Evolutionary conservation across 192 early-diverging fungal genomes (phyloP).

Genomic region (Coemansia sp.): DNA sequence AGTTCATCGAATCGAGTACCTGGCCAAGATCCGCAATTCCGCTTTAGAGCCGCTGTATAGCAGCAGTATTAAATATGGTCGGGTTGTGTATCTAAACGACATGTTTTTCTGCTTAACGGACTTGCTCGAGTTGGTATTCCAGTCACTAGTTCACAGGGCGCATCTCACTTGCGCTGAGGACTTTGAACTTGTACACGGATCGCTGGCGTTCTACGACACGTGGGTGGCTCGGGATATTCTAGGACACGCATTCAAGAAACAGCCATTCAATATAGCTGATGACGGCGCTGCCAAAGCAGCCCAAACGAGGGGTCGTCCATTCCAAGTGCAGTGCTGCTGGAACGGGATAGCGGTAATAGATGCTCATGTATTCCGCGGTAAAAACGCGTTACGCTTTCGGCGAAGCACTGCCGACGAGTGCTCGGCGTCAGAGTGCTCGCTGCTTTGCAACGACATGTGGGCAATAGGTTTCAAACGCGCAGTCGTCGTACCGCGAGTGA

Average conservation of each 20-base stretch:
- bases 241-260: constrained; percentile 43
- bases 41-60: constrained; percentile 48
- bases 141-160: constrained; percentile 44
- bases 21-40: constrained; percentile 53
- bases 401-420: constrained; percentile 41
- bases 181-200: constrained; percentile 37
- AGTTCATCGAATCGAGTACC: constrained; percentile 52
- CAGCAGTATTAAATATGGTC: constrained; percentile 13
- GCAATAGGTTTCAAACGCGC: constrained; percentile 29
- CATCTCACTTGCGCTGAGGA: constrained; percentile 59
- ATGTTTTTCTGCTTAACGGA: constrained; percentile 55
- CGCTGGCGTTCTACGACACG: constrained; percentile 51
- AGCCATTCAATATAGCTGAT: constrained; percentile 39
- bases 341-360: constrained; percentile 54
- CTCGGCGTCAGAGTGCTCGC: constrained; percentile 58
- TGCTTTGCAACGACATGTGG: constrained; percentile 58
- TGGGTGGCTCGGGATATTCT: constrained; percentile 57
- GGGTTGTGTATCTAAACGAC: constrained; percentile 53
- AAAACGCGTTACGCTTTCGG: constrained; percentile 20
- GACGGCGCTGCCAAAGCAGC: constrained; percentile 26
- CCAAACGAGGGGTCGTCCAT: constrained; percentile 32
- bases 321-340: constrained; percentile 59
- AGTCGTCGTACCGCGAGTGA: constrained; percentile 53
- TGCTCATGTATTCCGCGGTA: constrained; percentile 30
- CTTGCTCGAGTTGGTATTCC: constrained; percentile 54